A percentile compares a stretch with the other conserved stretches of the same genome.
Conservation (phyloP, 495 filamentous ascomycete species). For the Aspergillus panamensis region DNA sequence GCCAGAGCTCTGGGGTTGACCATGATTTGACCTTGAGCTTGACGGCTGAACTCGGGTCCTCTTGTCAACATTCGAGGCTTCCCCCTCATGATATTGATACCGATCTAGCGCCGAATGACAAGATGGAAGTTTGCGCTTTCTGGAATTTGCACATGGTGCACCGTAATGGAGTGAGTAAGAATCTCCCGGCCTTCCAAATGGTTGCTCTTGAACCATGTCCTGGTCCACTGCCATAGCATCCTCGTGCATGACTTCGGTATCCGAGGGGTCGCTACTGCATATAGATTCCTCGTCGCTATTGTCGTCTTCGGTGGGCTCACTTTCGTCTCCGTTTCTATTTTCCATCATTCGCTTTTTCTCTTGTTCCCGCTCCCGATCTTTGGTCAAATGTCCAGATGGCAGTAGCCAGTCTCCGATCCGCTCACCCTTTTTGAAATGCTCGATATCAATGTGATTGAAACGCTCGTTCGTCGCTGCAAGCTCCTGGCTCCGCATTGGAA, state of each 20-base stretch:
- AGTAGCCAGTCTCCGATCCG: conserved; percentile 48
- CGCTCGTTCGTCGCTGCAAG: conserved; percentile 67
- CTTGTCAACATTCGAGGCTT: conserved; percentile 8
- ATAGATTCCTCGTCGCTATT: conserved; percentile 14
- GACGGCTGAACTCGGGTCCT: conserved; percentile 10
- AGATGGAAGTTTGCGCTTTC: conserved; percentile 30
- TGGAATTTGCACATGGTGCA: conserved; percentile 2
- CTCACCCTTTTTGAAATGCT: conserved; percentile 62
- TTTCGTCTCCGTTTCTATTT: conserved; percentile 1
- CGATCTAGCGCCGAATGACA: background rate
- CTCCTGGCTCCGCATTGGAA: conserved; percentile 53
- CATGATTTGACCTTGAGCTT: background rate
- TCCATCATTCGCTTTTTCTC: background rate
- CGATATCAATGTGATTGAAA: conserved; percentile 78
- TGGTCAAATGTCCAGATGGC: conserved; percentile 17
- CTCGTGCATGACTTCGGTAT: conserved; percentile 10
- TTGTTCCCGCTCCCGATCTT: conserved; percentile 11
- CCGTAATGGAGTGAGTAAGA: background rate
- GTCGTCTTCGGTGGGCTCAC: conserved; percentile 10
- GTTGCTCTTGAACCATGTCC: background rate
- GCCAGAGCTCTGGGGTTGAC: background rate
- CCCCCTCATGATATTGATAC: background rate
- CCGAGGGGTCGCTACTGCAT: conserved; percentile 12
- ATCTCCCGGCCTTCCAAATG: background rate
- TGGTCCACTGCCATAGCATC: conserved; percentile 4